Evolutionary conservation across 768 basidiomycete species (phyloP), one percentile per base, ranked within the genome.

Genomic region (Rubroboletus pulcherrimus): DNA sequence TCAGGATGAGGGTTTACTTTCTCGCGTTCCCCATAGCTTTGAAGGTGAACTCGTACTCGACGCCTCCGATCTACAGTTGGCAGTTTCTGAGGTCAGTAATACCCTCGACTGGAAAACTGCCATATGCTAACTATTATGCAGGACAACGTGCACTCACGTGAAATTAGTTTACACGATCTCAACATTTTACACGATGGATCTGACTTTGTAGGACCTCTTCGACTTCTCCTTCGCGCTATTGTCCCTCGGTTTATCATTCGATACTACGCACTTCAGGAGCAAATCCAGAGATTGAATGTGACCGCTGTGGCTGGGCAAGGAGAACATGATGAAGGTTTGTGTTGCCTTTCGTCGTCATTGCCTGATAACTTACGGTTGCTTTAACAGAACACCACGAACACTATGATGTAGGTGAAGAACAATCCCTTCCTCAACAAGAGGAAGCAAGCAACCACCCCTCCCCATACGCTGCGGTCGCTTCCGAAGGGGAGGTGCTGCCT

Each of bases 161-260:
- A 89, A 71, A 74, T 86, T 51, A 83, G 83, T 53, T 73, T 90
- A 45, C 87, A 89, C 66, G 87, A 90, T 64, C 74, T 90, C 44
- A 84, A 86, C 66, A 74, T 83, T 42, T 69, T 89, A 31, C 86
- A 89, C 64, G 86, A 88, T 63, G 83, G 79, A 55, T 79, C 81
- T 64, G 79, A 80, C 58, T 68, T 86, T 54, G 58, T 72, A 61
- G 88, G 88, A 31, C 84, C 85, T 7, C 76, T 90, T 48, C 84
- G 84, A 40, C 73, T 89, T 42, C 76, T 75, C 49, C 69, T 89
- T 43, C 78, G 75, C 47, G 63, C 75, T 9, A 61, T 69, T 31
- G 58, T 69, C 0, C 83, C 87, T 34, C 79, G 88, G 46, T 89
- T 90, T 59, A 85, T 87, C 40, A 70, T 77, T 30, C 84, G 84